Base-by-base conservation (phyloP, 2,329 filamentous ascomycete genomes). In the Xylaria sp. region DNA sequence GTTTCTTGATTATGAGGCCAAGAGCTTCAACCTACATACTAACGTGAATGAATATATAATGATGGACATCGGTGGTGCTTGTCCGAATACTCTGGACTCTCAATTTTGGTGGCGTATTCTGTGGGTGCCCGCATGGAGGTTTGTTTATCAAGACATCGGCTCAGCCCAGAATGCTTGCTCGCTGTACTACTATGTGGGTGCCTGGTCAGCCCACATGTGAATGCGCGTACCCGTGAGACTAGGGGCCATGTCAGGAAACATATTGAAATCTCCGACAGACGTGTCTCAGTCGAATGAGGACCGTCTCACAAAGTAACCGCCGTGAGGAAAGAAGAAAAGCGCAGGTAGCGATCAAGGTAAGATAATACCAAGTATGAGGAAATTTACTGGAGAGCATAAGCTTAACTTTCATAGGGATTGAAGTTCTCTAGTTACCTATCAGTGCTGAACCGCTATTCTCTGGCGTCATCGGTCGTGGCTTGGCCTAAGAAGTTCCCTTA, bases 151-250 rank as follows among this genome's bases (percentile, higher is more conserved):
- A n/a, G n/a, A n/a, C 43, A 57, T 60, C 23, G 50, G 53, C 65
- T 61, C 48, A 60, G 34, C 23, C 48, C 15, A 28, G 41, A 41
- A n/a, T n/a, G n/a, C n/a, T n/a, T 32, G 20, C 36, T 20, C 48
- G 32, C 20, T 48, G 45, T 25, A 25, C 32, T 41, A 23, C 20
- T 46, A 15, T 23, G 20, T 46, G 20, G 20, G 43, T 46, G 43
- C 32, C 46, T 55, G 36, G 48, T 58, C 46, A 57, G 58, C 46
- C 45, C 46, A 55, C 4, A 50, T 18, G 41, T 46, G 34, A 60
- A 67, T 58, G 67, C 56, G 67, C 39, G 67, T 67, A 69, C 34
- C 67, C 67, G 67, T 48, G 46, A 25, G 43, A 66, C 50, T 43
- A 34, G 63, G 46, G 30, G 25, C 43, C n/a, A 60, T 55, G 63